Base-by-base conservation (phyloP, 768 basidiomycete species). In the Galerina sulciceps region DNA sequence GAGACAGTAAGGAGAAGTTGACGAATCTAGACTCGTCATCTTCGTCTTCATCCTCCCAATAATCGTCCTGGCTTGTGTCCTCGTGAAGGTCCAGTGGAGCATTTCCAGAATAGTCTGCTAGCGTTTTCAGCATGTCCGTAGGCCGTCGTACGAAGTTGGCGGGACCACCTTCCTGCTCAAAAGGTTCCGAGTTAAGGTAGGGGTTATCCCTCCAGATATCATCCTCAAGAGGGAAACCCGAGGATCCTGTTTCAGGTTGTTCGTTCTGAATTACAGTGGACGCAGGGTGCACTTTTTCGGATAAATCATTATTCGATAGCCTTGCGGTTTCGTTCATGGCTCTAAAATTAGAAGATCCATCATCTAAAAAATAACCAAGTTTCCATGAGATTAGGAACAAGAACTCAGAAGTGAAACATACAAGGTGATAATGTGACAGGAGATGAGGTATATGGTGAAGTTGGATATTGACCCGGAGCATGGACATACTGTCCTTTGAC, bases 1-100 rank as follows among this genome's bases (percentile, higher is more conserved):
- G 90, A 34, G 88, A 90, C 56, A 99, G 79, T 43, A 97, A 76
- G 14, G 93, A 86, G 52, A 93, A 91, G 71, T 96, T 95, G 71
- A 98, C 88, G 67, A 94, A 97, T 14, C 88, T 83, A 57, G 80
- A 83, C 49, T 73, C 74, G 48, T 74, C 73, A 10, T 76, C 72
- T 37, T 94, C 91, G 20, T 80, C 81, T 13, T 82, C 81, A 20
- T 87, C 85, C 44, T 88, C 86, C 76, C 83, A 86, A 57, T 80
- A 85, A 4, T 82, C 80, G 23, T 78, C 82, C 45, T 79, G 75
- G n/a, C n/a, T n/a, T 37, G 76, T 78, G 37, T 80, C 61, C 9
- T 67, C 61, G 34, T 69, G 70, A 18, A 71, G 60, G 1, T 74
- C 72, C 6, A 67, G 15, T 20, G 59, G 60, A 20, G 50, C 62